Percentiles rank a stretch among this genome's conserved stretches.
Conservation (phyloP, 192 early-diverging fungal genomes). For the Phlyctochytrium bullatum region DNA sequence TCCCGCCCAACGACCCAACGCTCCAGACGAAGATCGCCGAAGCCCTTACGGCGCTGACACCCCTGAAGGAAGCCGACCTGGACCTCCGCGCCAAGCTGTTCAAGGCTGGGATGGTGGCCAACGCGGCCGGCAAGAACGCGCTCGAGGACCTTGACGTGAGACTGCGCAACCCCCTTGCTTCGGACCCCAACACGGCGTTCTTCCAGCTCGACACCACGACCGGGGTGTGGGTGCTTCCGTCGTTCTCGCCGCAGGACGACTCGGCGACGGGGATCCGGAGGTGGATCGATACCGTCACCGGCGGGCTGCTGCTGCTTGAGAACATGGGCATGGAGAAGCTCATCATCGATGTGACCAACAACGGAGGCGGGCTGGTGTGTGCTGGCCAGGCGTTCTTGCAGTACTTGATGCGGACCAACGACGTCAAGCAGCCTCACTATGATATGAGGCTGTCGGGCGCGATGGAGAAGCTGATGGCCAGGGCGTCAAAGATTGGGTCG, state of each 20-base stretch:
- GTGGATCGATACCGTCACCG: slow-evolving; percentile 25
- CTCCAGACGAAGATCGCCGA: neutral
- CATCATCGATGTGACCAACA: slow-evolving; percentile 34
- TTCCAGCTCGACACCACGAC: slow-evolving; percentile 16
- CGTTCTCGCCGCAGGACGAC: slow-evolving; percentile 1
- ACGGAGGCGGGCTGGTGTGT: slow-evolving; percentile 30
- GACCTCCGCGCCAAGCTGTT: neutral
- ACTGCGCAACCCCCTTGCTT: neutral
- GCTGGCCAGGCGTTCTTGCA: neutral
- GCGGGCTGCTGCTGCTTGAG: slow-evolving; percentile 24
- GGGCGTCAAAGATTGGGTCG: neutral
- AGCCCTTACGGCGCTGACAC: neutral
- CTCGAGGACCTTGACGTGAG: no score
- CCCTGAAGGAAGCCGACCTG: neutral
- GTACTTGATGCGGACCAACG: neutral
- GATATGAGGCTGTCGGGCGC: neutral
- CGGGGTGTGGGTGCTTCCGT: slow-evolving; percentile 23
- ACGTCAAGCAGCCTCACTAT: neutral
- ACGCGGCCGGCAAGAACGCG: neutral
- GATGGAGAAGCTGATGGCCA: neutral
- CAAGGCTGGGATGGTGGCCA: neutral
- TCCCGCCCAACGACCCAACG: neutral
- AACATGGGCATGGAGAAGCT: slow-evolving; percentile 23
- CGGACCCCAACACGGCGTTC: slow-evolving; percentile 8
- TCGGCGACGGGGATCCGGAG: neutral